phyloP scores from a whole-genome alignment of 768 basidiomycete species.

The Cystobasidium onofrii region DNA sequence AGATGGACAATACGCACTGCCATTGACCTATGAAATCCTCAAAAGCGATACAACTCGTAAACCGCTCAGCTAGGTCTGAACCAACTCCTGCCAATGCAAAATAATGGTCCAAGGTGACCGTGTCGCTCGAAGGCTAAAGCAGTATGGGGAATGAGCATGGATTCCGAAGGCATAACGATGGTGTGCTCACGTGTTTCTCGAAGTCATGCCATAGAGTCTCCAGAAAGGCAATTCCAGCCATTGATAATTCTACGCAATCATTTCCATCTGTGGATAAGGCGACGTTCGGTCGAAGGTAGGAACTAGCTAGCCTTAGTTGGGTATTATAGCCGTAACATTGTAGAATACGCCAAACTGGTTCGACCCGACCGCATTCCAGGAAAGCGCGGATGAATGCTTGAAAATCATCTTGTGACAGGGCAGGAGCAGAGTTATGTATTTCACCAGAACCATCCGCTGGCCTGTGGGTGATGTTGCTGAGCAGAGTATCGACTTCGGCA shows the following conservation, averaged over 20 bases:
- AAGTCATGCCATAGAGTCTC: neutral
- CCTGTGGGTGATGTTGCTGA: neutral
- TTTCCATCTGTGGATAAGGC: neutral
- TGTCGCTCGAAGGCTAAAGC: neutral
- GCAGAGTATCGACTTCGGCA: neutral
- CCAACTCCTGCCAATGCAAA: neutral
- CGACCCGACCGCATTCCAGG: slow-evolving; percentile 3
- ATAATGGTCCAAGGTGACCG: neutral
- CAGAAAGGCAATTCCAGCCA: neutral
- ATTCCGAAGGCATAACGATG: no score
- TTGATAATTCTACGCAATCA: neutral
- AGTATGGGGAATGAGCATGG: no score
- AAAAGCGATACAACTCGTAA: neutral
- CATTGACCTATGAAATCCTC: neutral
- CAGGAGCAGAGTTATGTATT: neutral
- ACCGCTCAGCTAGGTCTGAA: neutral
- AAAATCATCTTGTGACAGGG: neutral
- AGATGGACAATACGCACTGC: neutral
- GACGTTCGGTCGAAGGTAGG: neutral
- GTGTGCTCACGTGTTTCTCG: neutral
- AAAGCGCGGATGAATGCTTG: neutral
- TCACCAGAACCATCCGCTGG: neutral
- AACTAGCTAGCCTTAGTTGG: neutral
- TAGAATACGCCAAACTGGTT: slow-evolving; percentile 14
- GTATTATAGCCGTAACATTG: slow-evolving; percentile 9